phyloP scores from a whole-genome alignment of 768 basidiomycete genomes.

The Amanita molliuscula region DNA sequence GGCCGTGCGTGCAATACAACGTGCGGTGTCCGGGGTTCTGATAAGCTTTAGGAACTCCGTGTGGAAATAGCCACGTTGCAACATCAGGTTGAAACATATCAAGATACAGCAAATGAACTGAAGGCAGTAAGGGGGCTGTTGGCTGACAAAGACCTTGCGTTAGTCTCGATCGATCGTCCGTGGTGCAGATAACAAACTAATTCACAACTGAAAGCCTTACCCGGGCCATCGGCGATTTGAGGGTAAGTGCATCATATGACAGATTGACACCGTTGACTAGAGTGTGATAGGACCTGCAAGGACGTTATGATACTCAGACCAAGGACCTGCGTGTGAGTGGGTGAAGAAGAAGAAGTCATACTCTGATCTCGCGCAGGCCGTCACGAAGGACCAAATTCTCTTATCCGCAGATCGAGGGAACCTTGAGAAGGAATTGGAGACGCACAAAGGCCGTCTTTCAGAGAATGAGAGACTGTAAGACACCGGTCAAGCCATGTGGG shows the following conservation, averaged over 20 bases:
- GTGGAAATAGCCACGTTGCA: background rate
- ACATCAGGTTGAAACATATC: conserved; percentile 1
- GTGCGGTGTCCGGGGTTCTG: background rate
- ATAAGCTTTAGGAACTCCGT: background rate
- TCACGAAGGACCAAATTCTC: background rate
- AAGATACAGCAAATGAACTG: background rate
- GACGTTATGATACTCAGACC: background rate
- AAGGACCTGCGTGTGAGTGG: background rate
- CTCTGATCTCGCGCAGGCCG: background rate
- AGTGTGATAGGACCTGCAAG: background rate
- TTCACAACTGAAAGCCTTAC: background rate
- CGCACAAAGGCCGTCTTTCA: background rate
- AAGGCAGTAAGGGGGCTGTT: background rate
- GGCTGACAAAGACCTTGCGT: background rate
- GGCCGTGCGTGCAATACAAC: background rate
- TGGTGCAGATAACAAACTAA: background rate
- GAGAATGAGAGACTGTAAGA: conserved; percentile 3
- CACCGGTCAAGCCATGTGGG: no score
- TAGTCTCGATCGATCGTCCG: background rate
- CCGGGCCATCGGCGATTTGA: background rate
- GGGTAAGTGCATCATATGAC: background rate
- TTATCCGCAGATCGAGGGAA: background rate
- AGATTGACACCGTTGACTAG: background rate
- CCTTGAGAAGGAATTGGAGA: background rate
- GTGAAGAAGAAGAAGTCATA: background rate